Conservation (phyloP, 2,329 filamentous ascomycete genomes). For the Rhynchosporium graminicola region DNA sequence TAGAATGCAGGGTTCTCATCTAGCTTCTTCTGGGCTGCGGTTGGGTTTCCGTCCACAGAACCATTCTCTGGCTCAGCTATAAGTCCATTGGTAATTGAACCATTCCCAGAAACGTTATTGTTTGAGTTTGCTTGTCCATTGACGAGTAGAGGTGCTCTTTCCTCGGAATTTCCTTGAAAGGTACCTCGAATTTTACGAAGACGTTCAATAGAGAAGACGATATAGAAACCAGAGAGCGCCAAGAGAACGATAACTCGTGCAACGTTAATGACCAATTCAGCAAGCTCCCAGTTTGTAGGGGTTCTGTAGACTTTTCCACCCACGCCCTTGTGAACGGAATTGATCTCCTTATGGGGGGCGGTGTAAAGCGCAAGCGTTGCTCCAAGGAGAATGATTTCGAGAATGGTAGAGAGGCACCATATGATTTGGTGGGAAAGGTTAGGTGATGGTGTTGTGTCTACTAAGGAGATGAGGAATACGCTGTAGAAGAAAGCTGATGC, state of each 20-base stretch:
- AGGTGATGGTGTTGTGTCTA: conserved; percentile 81
- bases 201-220: conserved; percentile 49
- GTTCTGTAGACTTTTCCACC: conserved; percentile 45
- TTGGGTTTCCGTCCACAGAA: conserved; percentile 36
- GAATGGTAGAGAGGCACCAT: conserved; percentile 72
- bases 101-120: conserved; percentile 41
- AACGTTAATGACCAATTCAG: conserved; percentile 67
- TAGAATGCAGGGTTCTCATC: conserved; percentile 79
- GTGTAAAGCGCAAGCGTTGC: conserved; percentile 70
- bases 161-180: conserved; percentile 42
- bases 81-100: conserved; percentile 40
- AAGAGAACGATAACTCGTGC: conserved; percentile 68
- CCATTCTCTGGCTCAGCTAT: conserved; percentile 35
- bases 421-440: conserved; percentile 76
- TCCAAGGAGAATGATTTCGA: conserved; percentile 72
- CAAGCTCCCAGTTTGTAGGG: conserved; percentile 56
- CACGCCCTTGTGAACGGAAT: conserved; percentile 42
- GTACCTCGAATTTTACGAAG: conserved; percentile 27
- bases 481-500: conserved; percentile 86
- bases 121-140: conserved; percentile 43
- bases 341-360: conserved; percentile 62
- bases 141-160: conserved; percentile 63
- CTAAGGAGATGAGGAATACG: conserved; percentile 80
- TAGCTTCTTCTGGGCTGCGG: conserved; percentile 45
- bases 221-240: conserved; percentile 56